Evolutionary conservation across 2,329 filamentous ascomycete genomes (phyloP).

Genomic region (Scytalidium lignicola): DNA sequence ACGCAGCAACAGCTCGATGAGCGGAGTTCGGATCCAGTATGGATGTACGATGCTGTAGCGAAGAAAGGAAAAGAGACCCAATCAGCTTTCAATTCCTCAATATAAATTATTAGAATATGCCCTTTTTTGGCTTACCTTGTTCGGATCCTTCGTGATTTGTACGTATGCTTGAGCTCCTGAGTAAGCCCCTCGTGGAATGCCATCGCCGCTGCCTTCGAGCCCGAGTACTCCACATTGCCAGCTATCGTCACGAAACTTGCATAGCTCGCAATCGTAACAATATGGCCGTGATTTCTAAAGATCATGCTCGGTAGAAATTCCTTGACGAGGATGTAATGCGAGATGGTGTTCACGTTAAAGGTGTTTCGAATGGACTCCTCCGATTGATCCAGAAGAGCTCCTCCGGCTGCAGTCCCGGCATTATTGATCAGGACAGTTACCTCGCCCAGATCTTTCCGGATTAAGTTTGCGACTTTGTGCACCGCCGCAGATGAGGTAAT

Average conservation of each 20-base stretch:
- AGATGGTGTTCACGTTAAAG: conserved; percentile 65
- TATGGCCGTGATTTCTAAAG: conserved; percentile 60
- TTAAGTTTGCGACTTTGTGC: conserved; percentile 41
- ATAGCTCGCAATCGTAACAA: conserved; percentile 61
- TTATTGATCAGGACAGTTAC: conserved; percentile 71
- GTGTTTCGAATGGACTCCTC: conserved; percentile 56
- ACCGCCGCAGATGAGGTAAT: conserved; percentile 54
- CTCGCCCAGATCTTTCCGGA: conserved; percentile 52
- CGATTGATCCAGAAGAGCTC: conserved; percentile 51
- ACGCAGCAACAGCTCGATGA: not conserved
- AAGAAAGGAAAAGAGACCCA: not conserved
- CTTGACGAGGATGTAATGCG: conserved; percentile 59
- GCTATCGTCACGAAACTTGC: conserved; percentile 16
- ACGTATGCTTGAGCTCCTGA: conserved; percentile 50
- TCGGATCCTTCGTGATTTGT: conserved; percentile 58
- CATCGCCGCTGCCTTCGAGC: conserved; percentile 61
- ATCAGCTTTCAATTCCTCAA: not conserved
- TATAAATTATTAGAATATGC: not conserved
- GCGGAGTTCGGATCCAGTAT: conserved; percentile 7
- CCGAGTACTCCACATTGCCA: conserved; percentile 54
- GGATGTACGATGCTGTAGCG: conserved; percentile 9
- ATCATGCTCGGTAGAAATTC: conserved; percentile 66
- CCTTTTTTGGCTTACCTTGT: conserved; percentile 25
- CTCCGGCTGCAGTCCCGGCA: conserved; percentile 55
- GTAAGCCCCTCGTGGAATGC: conserved; percentile 63